These are phyloP conservation scores for Vigna nakashimae DNA, from an alignment of 306 rosid genomes.

Conservation along the genomic window DNA sequence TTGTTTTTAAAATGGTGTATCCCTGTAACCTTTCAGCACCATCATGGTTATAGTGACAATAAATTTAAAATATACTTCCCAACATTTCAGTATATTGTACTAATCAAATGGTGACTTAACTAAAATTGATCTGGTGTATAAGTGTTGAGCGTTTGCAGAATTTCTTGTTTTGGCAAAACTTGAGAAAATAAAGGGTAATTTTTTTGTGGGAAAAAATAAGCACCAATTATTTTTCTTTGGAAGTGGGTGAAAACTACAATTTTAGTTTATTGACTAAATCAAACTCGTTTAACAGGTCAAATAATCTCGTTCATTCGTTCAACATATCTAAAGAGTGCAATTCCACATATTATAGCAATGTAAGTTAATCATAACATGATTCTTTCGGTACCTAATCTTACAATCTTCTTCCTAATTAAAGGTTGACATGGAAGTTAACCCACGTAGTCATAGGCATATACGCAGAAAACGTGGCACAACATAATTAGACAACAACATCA, in stretches of 20 bases:
- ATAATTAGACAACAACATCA: background rate
- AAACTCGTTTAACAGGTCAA: constrained; percentile 22
- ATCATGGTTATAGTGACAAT: too few relatives aligned
- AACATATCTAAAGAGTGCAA: background rate
- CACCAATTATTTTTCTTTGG: background rate
- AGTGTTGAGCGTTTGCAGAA: too few relatives aligned
- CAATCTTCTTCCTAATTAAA: background rate
- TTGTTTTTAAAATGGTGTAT: too few relatives aligned
- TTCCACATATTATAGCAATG: constrained; percentile 19
- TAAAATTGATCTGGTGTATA: too few relatives aligned
- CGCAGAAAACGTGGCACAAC: constrained; percentile 6
- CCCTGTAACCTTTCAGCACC: too few relatives aligned
- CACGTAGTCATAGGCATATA: background rate
- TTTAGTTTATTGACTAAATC: constrained; percentile 52
- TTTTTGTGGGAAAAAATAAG: background rate
- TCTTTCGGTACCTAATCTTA: background rate
- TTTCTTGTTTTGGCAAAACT: too few relatives aligned
- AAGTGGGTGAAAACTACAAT: background rate
- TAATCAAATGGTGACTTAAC: too few relatives aligned
- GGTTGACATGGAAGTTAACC: background rate
- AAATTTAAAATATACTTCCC: too few relatives aligned
- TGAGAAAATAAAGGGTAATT: background rate
- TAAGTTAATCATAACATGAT: background rate
- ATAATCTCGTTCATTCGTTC: constrained; percentile 14
- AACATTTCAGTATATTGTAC: too few relatives aligned